phyloP scores from a whole-genome alignment of 768 basidiomycete species.

The Tulasnella sp. region DNA sequence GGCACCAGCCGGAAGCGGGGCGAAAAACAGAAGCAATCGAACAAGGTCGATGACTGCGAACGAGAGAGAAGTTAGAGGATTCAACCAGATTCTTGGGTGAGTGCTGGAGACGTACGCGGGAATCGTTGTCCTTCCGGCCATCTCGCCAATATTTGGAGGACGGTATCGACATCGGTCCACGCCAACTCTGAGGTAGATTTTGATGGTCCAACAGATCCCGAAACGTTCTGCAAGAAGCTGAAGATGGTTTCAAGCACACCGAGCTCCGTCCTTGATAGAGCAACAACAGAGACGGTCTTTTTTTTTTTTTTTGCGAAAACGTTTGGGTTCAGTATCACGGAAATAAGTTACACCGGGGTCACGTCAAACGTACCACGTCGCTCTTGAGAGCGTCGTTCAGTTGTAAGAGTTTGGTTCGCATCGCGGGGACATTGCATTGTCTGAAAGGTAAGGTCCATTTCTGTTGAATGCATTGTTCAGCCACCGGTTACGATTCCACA shows the following conservation, averaged over 20 bases:
- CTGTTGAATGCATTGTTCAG: slow-evolving; percentile 40
- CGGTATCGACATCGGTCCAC: slow-evolving; percentile 8
- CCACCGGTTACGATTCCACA: not conserved
- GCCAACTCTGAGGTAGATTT: slow-evolving; percentile 14
- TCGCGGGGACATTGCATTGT: slow-evolving; percentile 73
- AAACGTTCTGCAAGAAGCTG: slow-evolving; percentile 20
- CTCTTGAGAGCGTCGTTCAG: slow-evolving; percentile 64
- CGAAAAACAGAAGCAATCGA: slow-evolving; percentile 55
- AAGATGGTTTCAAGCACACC: not conserved
- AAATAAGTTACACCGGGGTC: not conserved
- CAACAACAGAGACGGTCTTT: slow-evolving; percentile 10
- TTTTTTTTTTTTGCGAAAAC: not conserved
- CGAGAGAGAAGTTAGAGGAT: slow-evolving; percentile 7
- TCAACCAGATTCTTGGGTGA: not conserved
- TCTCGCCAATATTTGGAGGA: slow-evolving; percentile 23
- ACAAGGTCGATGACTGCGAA: slow-evolving; percentile 76
- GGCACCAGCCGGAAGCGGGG: not conserved
- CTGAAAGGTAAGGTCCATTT: slow-evolving; percentile 71
- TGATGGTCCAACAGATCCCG: slow-evolving; percentile 31
- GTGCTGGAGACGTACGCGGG: slow-evolving; percentile 10
- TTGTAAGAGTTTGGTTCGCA: slow-evolving; percentile 73
- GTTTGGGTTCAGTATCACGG: not conserved
- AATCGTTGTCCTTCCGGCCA: slow-evolving; percentile 29
- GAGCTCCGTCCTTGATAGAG: slow-evolving; percentile 13
- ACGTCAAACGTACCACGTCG: slow-evolving; percentile 53